Evolutionary conservation across 2,329 filamentous ascomycete genomes (phyloP).

Genomic region (Penicillium crustosum): DNA sequence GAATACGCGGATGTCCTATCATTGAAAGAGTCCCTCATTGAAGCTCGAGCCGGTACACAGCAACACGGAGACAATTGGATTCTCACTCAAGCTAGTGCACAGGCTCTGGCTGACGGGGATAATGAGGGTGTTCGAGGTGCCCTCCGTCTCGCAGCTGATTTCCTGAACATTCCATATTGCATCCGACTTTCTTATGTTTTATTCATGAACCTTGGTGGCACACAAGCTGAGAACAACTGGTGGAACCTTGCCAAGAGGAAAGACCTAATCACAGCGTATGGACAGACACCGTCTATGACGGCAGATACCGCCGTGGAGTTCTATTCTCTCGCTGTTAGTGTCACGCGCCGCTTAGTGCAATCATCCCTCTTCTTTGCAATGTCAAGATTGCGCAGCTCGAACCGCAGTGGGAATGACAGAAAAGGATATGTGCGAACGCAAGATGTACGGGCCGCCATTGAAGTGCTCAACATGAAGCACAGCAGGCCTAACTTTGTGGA

Average conservation of each 20-base stretch:
- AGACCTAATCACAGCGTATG: constrained; percentile 5
- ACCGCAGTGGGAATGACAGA: constrained; percentile 31
- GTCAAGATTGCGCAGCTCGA: constrained; percentile 61
- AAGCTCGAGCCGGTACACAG: constrained; percentile 59
- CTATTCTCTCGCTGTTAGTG: constrained; percentile 62
- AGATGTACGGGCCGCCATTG: constrained; percentile 57
- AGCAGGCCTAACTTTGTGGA: constrained; percentile 54
- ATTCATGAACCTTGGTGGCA: constrained; percentile 70
- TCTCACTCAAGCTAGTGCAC: constrained; percentile 48
- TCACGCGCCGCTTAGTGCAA: constrained; percentile 70
- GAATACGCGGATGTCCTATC: constrained; percentile 66
- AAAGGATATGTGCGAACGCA: constrained; percentile 41
- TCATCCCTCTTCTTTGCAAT: constrained; percentile 68
- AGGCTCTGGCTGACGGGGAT: constrained; percentile 32
- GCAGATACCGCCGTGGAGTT: constrained; percentile 76
- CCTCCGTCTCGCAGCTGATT: constrained; percentile 50
- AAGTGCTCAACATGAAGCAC: constrained; percentile 53
- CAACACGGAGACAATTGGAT: constrained; percentile 68
- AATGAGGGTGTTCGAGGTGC: constrained; percentile 30
- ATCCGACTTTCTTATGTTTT: constrained; percentile 62
- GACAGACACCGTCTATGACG: constrained; percentile 66
- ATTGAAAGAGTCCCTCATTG: constrained; percentile 62
- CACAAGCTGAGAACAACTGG: constrained; percentile 67
- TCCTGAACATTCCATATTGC: constrained; percentile 64
- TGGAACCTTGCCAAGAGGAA: constrained; percentile 52